Base-by-base conservation (phyloP, 2,329 filamentous ascomycete genomes). In the Keithomyces neogunnii region DNA sequence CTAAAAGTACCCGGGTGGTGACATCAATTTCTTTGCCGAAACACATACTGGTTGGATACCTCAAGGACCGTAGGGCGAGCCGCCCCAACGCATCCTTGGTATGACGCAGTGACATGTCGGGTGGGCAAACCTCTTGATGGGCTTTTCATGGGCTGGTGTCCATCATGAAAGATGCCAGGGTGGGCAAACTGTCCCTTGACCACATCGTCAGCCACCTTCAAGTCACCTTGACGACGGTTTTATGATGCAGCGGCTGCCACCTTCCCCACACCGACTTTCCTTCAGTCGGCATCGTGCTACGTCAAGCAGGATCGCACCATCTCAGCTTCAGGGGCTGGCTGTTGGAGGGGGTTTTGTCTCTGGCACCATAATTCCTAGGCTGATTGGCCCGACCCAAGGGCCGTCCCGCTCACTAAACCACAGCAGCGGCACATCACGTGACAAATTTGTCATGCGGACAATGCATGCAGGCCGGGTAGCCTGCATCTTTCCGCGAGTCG, bases 331-430 rank as follows among this genome's bases (percentile, higher is more conserved):
- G 31, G 45, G 45, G 45, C n/a, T 33, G 31, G 31, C n/a, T 19
- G 31, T 48, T 33, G 47, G 47, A 48, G 33, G 47, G 47, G 50
- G 39, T 44, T 45, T 33, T 40, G 40, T 32, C 35, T 44, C 31
- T 30, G 9, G n/a, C 47, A 52, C 28, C 36, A 33, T 26, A 31
- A 10, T n/a, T 38, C 32, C 2, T 29, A 19, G 43, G 39, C 56
- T 59, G 55, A 62, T 60, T 64, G 60, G 61, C 49, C 45, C 55
- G 44, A 55, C 52, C 53, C 56, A 66, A 63, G 63, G 65, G 58
- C 59, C 67, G 65, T 59, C 66, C 67, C 66, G 66, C 66, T 57
- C 66, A 68, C 68, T 64, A 64, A 19, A 65, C 63, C 64, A 62
- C 67, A 58, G 48, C 30, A 28, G 35, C 13, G 47, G 49, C n/a